Evolutionary conservation across 208 protist genomes (phyloP).

Genomic region (Crithidia brevicula): DNA sequence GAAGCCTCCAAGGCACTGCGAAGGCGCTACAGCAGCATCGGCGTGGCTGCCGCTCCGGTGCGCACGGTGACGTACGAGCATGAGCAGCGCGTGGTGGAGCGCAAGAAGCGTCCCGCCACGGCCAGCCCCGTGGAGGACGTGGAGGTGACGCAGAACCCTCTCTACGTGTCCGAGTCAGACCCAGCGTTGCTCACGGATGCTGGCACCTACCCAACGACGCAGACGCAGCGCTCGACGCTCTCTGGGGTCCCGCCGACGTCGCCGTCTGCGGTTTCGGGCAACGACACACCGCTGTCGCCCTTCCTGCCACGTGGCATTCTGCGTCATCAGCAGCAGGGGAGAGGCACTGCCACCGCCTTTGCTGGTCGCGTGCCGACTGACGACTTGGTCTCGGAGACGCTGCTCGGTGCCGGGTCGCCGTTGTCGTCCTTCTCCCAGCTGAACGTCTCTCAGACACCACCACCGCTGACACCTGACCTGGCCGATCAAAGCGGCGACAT

Average conservation of each 20-base stretch:
- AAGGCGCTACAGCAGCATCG: slow-evolving; percentile 28
- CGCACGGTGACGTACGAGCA: slow-evolving; percentile 35
- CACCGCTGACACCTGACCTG: neutral
- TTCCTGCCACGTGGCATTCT: slow-evolving; percentile 35
- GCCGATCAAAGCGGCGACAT: neutral
- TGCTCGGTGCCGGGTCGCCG: slow-evolving; percentile 3
- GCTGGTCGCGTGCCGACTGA: neutral
- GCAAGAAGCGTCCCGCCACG: no score
- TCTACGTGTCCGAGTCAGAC: neutral
- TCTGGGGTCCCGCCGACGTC: slow-evolving; percentile 11
- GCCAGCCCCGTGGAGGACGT: slow-evolving; percentile 4
- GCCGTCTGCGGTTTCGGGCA: neutral
- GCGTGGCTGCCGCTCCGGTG: slow-evolving; percentile 42
- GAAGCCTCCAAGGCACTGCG: slow-evolving; percentile 47
- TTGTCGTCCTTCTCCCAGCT: neutral
- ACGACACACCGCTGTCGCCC: slow-evolving; percentile 29
- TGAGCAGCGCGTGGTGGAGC: slow-evolving; percentile 28
- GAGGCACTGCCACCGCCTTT: neutral
- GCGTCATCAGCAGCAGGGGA: slow-evolving; percentile 18
- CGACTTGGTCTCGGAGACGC: neutral
- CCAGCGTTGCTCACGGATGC: neutral
- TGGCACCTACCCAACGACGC: neutral
- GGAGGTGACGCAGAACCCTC: slow-evolving; percentile 11
- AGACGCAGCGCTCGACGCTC: slow-evolving; percentile 11
- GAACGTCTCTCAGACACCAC: slow-evolving; percentile 13